Evolutionary conservation across 2,329 filamentous ascomycete genomes (phyloP).

Genomic region (Beauveria bassiana): DNA sequence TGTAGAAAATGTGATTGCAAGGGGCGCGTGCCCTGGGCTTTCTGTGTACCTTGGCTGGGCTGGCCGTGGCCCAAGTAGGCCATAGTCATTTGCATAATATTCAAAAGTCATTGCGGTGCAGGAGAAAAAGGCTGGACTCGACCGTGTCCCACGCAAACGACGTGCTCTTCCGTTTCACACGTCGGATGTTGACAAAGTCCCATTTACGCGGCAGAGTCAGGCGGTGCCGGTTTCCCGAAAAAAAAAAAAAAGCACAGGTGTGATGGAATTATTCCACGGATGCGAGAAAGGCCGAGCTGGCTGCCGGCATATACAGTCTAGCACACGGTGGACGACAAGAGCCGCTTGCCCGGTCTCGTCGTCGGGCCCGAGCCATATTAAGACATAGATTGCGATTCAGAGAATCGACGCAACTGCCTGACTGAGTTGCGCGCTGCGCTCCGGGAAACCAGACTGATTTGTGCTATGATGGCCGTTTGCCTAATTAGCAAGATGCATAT

Average conservation of each 20-base stretch:
- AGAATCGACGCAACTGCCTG: background rate
- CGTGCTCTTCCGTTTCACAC: conserved; percentile 14
- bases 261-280: background rate
- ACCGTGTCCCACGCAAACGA: conserved; percentile 18
- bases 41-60: no score
- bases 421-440: background rate
- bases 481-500: background rate
- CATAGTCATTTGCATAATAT: no score
- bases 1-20: no score
- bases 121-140: no score
- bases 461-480: background rate
- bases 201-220: background rate
- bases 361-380: background rate
- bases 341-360: background rate
- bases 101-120: no score
- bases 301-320: background rate
- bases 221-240: background rate
- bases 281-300: background rate
- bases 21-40: no score
- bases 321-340: background rate
- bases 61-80: no score
- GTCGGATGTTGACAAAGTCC: background rate
- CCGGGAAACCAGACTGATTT: background rate
- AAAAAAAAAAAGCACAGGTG: background rate
- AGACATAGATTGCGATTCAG: background rate